Conservation (phyloP, 768 basidiomycete genomes). For the Xerocomus spinulosus region DNA sequence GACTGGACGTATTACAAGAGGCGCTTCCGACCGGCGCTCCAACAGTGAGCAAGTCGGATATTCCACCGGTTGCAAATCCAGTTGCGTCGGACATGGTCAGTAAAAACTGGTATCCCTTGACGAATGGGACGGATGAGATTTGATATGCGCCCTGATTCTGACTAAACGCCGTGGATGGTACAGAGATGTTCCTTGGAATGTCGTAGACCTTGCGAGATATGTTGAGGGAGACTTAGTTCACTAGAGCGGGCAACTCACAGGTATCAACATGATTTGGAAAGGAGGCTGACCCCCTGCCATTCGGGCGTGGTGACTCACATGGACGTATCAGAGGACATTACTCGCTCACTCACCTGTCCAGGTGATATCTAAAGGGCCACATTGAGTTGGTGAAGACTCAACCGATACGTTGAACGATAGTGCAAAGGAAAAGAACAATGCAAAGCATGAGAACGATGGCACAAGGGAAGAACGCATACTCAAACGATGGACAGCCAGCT, state of each 20-base stretch:
- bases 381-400: conserved; percentile 50
- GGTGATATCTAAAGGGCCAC: conserved; percentile 54
- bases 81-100: conserved; percentile 68
- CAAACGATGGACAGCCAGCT: conserved; percentile 16
- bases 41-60: conserved; percentile 45
- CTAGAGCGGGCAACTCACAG: conserved; percentile 36
- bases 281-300: conserved; percentile 54
- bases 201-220: conserved; percentile 43
- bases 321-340: neutral
- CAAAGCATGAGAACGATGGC: conserved; percentile 21
- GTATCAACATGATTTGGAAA: conserved; percentile 45
- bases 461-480: conserved; percentile 26
- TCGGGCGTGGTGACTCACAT: neutral
- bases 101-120: conserved; percentile 39
- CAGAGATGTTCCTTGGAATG: conserved; percentile 47
- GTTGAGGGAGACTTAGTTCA: conserved; percentile 3
- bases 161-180: conserved; percentile 52
- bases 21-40: conserved; percentile 38
- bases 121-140: conserved; percentile 40
- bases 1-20: conserved; percentile 47
- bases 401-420: conserved; percentile 43
- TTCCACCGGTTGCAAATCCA: conserved; percentile 66
- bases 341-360: conserved; percentile 55
- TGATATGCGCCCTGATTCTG: conserved; percentile 52
- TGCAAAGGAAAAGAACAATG: conserved; percentile 19